Evolutionary conservation across 148 eudicot species (phyloP), one percentile per base, ranked within the genome.

Genomic region (Euryodendron excelsum): DNA sequence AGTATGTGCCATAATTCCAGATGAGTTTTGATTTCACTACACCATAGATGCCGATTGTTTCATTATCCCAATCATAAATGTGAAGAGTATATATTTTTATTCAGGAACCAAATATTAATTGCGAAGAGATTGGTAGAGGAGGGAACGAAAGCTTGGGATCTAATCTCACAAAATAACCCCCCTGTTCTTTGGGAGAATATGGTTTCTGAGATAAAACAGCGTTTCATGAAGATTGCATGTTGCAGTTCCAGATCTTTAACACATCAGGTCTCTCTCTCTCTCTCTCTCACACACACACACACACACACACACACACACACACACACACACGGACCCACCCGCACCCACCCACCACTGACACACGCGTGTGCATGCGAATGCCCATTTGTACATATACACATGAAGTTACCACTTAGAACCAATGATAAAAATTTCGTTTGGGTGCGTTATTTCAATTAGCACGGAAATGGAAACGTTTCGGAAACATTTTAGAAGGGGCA

Each of bases 91-190:
- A 14, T 72, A 6, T 53, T 58, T 70, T 85, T n/a, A n/a, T 81
- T 52, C 79, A 96, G 99, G 90, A 83, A 85, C 70, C 98, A 93
- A 84, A 92, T 96, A 82, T 55, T 75, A 76, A 85, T 93, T 9
- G 88, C 94, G 48, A 93, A 96, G 92, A 76, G 87, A 73, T 85
- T 96, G 45, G 78, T 96, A 12, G 92, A 86, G 85, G 97, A 96
- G 80, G 99, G 95, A 80, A 91, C 83, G 67, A 88, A 82, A 82
- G 86, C 77, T 67, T 96, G 99, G 99, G 86, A 80, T 75, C 68
- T 73, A 80, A 84, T 96, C 75, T 88, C 99, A 20, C 84, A 75
- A 73, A 86, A 84, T 61, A 82, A 81, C 37, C 77, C 83, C 72
- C 88, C 83, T 73, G 91, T 90, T 80, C 82, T 79, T 27, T 96